Conservation (phyloP, 2,329 filamentous ascomycete species). For the Trichoderma brevicompactum region DNA sequence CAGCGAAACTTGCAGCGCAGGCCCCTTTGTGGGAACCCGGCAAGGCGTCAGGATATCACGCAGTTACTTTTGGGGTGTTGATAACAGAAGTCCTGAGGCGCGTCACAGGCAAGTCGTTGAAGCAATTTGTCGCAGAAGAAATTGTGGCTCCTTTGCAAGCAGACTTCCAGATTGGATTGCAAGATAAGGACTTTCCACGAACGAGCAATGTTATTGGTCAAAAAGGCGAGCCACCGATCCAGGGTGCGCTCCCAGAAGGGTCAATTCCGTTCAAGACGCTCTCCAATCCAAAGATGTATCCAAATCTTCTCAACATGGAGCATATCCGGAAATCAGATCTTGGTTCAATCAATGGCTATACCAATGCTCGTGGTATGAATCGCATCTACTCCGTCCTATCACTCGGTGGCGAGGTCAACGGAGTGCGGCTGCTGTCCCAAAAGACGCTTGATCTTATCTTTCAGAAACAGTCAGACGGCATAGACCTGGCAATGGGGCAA, state of each 20-base stretch:
- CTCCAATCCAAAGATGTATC: constrained; percentile 35
- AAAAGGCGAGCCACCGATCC: constrained; percentile 35
- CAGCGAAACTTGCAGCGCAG: constrained; percentile 45
- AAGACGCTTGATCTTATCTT: constrained; percentile 51
- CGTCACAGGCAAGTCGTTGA: constrained; percentile 46
- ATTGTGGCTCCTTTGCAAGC: constrained; percentile 49
- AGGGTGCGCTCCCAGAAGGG: neutral
- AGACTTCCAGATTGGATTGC: constrained; percentile 52
- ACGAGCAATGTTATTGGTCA: constrained; percentile 43
- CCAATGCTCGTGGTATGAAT: constrained; percentile 50
- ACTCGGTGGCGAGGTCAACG: constrained; percentile 32
- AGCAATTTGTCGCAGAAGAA: constrained; percentile 45
- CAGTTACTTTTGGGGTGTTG: constrained; percentile 46
- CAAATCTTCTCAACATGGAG: constrained; percentile 34
- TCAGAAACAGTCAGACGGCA: constrained; percentile 47
- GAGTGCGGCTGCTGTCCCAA: constrained; percentile 44
- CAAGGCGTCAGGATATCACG: constrained; percentile 49
- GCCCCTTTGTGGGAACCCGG: constrained; percentile 52
- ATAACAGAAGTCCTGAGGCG: constrained; percentile 50
- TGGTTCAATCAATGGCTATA: constrained; percentile 50
- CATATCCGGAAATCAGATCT: constrained; percentile 47
- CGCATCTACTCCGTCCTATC: constrained; percentile 44
- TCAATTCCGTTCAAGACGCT: constrained; percentile 36
- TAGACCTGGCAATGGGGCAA: constrained; percentile 45
- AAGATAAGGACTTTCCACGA: constrained; percentile 48